A percentile compares a stretch with the other conserved stretches of the same genome.
phyloP scores from a whole-genome alignment of 2,329 filamentous ascomycete genomes.

The Ophiostoma pallidulum region DNA sequence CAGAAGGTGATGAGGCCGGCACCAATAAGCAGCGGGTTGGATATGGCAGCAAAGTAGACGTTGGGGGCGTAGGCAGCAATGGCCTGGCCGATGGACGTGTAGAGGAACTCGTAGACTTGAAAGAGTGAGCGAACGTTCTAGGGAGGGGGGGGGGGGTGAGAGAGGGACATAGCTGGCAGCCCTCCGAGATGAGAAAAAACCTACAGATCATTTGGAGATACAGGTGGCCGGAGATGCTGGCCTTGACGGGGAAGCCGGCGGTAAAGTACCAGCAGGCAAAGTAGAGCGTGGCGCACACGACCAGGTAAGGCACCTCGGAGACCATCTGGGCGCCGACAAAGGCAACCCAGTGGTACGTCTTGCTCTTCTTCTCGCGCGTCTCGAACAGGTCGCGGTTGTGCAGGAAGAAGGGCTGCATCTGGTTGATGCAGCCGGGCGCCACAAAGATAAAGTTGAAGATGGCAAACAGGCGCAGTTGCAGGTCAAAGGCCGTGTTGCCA shows the following conservation, averaged over 20 bases:
- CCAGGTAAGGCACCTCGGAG: conserved; percentile 55
- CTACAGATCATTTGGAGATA: conserved; percentile 33
- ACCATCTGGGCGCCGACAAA: conserved; percentile 58
- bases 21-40: conserved; percentile 47
- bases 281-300: conserved; percentile 50
- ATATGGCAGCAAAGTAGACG: conserved; percentile 47
- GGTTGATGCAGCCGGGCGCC: conserved; percentile 55
- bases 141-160: no score
- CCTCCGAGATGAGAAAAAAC: no score
- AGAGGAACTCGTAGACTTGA: conserved; percentile 53
- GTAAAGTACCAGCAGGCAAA: conserved; percentile 37
- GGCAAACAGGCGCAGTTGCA: conserved; percentile 63
- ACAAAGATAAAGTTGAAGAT: conserved; percentile 63
- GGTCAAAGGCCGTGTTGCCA: conserved; percentile 46
- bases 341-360: conserved; percentile 60
- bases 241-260: conserved; percentile 40
- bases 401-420: conserved; percentile 64
- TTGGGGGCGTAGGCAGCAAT: conserved; percentile 55
- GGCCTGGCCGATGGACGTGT: conserved; percentile 52
- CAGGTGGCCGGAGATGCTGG: conserved; percentile 33
- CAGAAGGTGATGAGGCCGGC: conserved; percentile 57
- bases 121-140: no score
- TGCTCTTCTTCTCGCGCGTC: conserved; percentile 59
- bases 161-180: not conserved
- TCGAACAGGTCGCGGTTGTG: conserved; percentile 59